These are phyloP conservation scores for Gnomoniopsis smithogilvyi DNA, from an alignment of 2,329 filamentous ascomycete species.

Conservation along the genomic window DNA sequence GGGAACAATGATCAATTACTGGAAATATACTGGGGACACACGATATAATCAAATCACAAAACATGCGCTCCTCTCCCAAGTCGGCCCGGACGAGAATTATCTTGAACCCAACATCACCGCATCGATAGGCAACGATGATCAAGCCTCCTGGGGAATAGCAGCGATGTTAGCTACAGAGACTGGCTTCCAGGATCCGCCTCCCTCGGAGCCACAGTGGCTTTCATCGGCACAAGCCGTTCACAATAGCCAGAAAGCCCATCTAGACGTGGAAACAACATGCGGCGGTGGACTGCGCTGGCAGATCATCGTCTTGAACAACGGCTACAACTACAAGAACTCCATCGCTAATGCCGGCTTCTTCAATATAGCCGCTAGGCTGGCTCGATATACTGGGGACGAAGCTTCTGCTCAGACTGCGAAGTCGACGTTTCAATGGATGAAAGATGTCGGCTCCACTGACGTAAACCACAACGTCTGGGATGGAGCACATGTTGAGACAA, in stretches of 20 bases:
- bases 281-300: slow-evolving; percentile 75
- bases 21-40: slow-evolving; percentile 39
- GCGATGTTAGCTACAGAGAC: slow-evolving; percentile 66
- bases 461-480: slow-evolving; percentile 59
- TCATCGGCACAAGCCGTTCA: slow-evolving; percentile 69
- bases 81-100: slow-evolving; percentile 44
- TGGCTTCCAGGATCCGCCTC: slow-evolving; percentile 57
- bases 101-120: slow-evolving; percentile 45
- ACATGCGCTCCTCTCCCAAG: slow-evolving; percentile 43
- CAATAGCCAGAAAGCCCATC: slow-evolving; percentile 54
- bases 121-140: slow-evolving; percentile 53
- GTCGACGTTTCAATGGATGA: slow-evolving; percentile 61
- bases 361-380: slow-evolving; percentile 65
- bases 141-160: slow-evolving; percentile 64
- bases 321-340: slow-evolving; percentile 72
- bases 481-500: slow-evolving; percentile 53
- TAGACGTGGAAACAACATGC: slow-evolving; percentile 65
- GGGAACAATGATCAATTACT: slow-evolving; percentile 37
- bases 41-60: slow-evolving; percentile 47
- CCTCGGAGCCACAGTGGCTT: slow-evolving; percentile 57
- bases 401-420: slow-evolving; percentile 63
- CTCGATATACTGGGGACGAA: slow-evolving; percentile 64
- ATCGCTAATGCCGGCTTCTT: slow-evolving; percentile 64
- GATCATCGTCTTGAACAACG: slow-evolving; percentile 66
- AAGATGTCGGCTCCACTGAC: slow-evolving; percentile 54